Base-by-base conservation (phyloP, 805 yeast species). In the Saturnispora silvae region DNA sequence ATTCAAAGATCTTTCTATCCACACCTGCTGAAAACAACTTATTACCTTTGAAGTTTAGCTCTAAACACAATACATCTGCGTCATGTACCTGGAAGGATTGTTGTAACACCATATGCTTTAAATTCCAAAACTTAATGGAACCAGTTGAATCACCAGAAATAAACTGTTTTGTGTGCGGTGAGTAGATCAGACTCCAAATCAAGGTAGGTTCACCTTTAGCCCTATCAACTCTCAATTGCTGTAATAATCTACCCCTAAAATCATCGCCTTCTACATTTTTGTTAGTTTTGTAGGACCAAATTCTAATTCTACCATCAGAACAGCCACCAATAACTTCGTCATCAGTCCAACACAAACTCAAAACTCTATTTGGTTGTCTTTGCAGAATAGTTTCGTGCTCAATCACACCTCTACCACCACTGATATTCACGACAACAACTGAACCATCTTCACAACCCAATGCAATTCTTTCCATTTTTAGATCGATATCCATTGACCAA, bases 141-240 rank as follows among this genome's bases (percentile, higher is more conserved):
- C 99, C 99, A 1, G 96, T 89, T 5, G 96, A 86, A 61, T 92
- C 99, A 38, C 97, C 98, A 42, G 86, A 76, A n/a, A 84, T 94
- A 41, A 92, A 70, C 55, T 85, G 94, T 38, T 73, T 66, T 34
- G 71, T 70, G 29, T 64, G 54, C 4, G 80, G 75, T 41, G 87
- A 61, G 23, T 77, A 76, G 31, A 68, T 48, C 1, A 92, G 76
- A 25, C 85, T 68, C 99, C 99, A 92, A 6, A 92, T 92, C 43
- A 92, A 65, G 3, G 97, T 86, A 37, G 92, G 76, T 54, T 83
- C 96, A 24, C 72, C 72, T 51, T 79, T 77, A 17, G 89, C 72
- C 56, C 83, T 85, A 58, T 92, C 99, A 9, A 92, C 96, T 52
- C 85, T 77, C 83, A 92, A 77, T 2, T 95, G 79, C 18, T 82